phyloP scores from a whole-genome alignment of 257 asterid genomes.

The Solanum megistacrolobum region DNA sequence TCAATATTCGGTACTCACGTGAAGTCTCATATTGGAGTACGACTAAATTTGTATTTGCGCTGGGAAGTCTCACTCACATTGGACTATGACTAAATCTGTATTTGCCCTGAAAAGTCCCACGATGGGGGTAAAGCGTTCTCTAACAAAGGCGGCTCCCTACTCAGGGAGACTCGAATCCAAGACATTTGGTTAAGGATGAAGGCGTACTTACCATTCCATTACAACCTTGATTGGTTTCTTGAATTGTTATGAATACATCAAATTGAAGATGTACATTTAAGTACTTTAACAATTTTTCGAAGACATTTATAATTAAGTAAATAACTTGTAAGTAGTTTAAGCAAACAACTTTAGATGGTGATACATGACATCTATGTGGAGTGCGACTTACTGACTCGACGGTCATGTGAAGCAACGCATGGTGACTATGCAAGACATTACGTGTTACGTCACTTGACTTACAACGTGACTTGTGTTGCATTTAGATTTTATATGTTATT shows the following conservation, averaged over 20 bases:
- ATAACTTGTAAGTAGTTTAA: neutral
- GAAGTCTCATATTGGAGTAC: too few species aligned
- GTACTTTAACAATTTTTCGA: neutral
- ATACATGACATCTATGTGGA: neutral
- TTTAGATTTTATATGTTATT: neutral
- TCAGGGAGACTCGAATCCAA: accelerated
- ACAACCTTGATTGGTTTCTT: neutral
- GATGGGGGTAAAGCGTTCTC: accelerated
- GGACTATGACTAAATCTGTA: too few species aligned
- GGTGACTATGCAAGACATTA: neutral
- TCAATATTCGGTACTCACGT: too few species aligned
- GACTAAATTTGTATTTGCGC: too few species aligned
- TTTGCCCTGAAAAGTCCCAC: accelerated
- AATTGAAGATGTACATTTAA: too few species aligned
- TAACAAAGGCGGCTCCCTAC: neutral
- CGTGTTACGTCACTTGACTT: neutral
- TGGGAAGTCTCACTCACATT: too few species aligned
- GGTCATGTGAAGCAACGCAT: neutral
- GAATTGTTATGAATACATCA: neutral
- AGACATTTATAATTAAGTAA: neutral
- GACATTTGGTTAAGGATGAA: too few species aligned
- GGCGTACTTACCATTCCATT: accelerated
- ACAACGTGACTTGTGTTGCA: neutral
- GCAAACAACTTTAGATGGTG: neutral
- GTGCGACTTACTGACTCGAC: neutral